These are phyloP conservation scores for Globisporangium okanoganense DNA, from an alignment of 352 stramenopile species.

Conservation along the genomic window DNA sequence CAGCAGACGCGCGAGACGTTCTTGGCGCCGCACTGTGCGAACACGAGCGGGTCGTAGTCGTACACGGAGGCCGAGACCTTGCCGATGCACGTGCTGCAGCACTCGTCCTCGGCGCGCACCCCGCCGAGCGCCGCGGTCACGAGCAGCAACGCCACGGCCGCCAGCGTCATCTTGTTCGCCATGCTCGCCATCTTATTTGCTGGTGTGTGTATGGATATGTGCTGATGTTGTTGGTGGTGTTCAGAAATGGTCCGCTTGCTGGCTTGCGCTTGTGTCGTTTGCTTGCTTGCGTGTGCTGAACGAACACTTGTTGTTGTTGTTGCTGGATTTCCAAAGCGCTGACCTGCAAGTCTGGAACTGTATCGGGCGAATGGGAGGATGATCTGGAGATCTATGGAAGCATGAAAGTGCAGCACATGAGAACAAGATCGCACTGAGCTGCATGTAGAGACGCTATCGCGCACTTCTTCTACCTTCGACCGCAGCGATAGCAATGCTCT, in stretches of 20 bases:
- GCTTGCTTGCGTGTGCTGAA: neutral
- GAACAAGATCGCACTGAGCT: neutral
- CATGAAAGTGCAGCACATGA: neutral
- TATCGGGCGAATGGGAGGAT: neutral
- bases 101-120: conserved; percentile 14
- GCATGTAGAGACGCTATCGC: neutral
- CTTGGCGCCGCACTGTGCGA: conserved; percentile 35
- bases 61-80: conserved; percentile 44
- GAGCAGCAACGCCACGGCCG: neutral
- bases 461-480: conserved; percentile 3
- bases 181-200: neutral
- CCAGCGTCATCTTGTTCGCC: neutral
- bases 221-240: neutral
- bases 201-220: neutral
- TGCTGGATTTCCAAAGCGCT: neutral
- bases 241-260: neutral
- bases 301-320: neutral
- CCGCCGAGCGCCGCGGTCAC: neutral
- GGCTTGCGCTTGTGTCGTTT: neutral
- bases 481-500: neutral
- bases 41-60: conserved; percentile 68
- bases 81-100: conserved; percentile 67
- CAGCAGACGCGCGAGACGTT: conserved; percentile 44
- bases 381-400: conserved; percentile 3
- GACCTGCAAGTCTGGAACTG: neutral